phyloP scores from a whole-genome alignment of 192 early-diverging fungal species.

The Gaertneriomyces semiglobifer region DNA sequence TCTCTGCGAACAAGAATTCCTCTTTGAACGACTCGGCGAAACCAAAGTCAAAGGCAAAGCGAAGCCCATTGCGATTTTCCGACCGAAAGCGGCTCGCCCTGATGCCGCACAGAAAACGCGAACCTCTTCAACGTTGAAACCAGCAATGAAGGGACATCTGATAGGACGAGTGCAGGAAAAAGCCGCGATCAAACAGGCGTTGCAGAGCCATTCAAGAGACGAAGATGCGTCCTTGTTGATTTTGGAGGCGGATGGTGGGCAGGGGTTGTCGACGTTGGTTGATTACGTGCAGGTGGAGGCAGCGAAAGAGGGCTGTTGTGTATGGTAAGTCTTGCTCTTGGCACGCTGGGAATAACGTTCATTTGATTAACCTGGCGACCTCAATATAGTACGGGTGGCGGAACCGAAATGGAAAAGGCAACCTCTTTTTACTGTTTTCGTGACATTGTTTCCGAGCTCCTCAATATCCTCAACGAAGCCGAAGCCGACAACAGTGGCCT shows the following conservation, averaged over 20 bases:
- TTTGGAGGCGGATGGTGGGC: slow-evolving; percentile 51
- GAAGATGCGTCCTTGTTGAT: slow-evolving; percentile 30
- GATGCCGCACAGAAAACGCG: slow-evolving; percentile 14
- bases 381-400: slow-evolving; percentile 30
- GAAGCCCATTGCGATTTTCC: slow-evolving; percentile 41
- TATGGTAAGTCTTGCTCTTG: slow-evolving; percentile 36
- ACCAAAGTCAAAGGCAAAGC: slow-evolving; percentile 48
- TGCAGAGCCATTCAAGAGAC: slow-evolving; percentile 19
- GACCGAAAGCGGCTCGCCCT: slow-evolving; percentile 27
- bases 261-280: slow-evolving; percentile 47
- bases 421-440: slow-evolving; percentile 45
- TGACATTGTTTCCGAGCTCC: slow-evolving; percentile 39
- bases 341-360: background rate
- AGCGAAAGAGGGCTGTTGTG: slow-evolving; percentile 26
- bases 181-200: slow-evolving; percentile 22
- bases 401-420: slow-evolving; percentile 43
- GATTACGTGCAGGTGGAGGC: slow-evolving; percentile 40
- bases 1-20: slow-evolving; percentile 42
- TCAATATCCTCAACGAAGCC: slow-evolving; percentile 32
- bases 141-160: slow-evolving; percentile 10
- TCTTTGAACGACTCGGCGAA: slow-evolving; percentile 48
- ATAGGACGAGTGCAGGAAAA: slow-evolving; percentile 45
- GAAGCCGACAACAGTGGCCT: slow-evolving; percentile 20
- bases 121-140: background rate
- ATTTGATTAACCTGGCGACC: background rate